Evolutionary conservation across 1,284 basidiomycete species (phyloP), one percentile per base, ranked within the genome.

Genomic region (Cronartium ribicola): DNA sequence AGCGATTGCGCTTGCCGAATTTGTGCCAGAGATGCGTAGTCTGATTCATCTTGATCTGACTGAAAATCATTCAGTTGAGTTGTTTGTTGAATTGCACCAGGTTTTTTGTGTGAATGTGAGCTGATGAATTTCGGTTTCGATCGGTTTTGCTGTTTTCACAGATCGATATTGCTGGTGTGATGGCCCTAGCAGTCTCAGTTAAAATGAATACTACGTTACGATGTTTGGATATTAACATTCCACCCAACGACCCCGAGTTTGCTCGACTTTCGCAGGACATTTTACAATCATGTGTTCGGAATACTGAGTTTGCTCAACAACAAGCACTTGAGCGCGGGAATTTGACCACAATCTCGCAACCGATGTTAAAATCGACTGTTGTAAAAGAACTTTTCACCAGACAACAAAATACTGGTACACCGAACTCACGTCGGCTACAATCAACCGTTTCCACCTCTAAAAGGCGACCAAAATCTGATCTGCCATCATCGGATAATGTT

Each of bases 1-100:
- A 3, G 94, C 95, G 0, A 96, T 98, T 75, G 91, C 92, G 0
- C 86, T 98, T 0, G 95, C 95, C 3, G 94, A 98, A 82, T 98
- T 97, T 83, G 85, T 98, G 3, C 94, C 94, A 0, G 94, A 98
- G 80, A 90, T 91, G 0, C 86, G 85, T 37, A 90, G 89, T 0
- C 84, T 98, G 4, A 84, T 98, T 0, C 94, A 98, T 81, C 87
- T 98, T 63, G 83, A 84, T 72, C 76, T 83, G 22, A 81, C 83
- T 5, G 78, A 77, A 67, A 80, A 80, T 70, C 65, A 76, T n/a
- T 76, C 76, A 48, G 76, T 77, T 43, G 29, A 76, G 66, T 64
- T 59, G 6, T n/a, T 57, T 57, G 20, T 29, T 20, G 8, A 5
- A 29, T 29, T 29, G 29, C 29, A 1, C 29, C 29, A 29, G 29